Evolutionary conservation across 1,284 basidiomycete species (phyloP), one percentile per base, ranked within the genome.

Genomic region (Leccinum glutinopallens): DNA sequence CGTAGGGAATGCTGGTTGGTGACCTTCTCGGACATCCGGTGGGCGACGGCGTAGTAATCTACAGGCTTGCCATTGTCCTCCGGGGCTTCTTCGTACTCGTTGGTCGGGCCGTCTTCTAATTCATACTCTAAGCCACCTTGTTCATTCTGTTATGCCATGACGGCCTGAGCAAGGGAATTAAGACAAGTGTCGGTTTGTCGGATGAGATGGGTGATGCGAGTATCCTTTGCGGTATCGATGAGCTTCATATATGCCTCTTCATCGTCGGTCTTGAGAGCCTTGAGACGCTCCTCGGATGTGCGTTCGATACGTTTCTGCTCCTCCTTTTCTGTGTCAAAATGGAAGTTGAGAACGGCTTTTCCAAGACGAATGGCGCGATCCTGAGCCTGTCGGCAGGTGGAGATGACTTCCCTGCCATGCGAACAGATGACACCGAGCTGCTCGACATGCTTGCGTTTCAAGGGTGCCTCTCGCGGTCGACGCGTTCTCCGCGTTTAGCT

Each of bases 191-290:
- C 97, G 15, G 97, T 99, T 81, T 99, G 97, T 60, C 92, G 85
- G 65, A 99, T 81, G 33, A 99, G 83, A 79, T 99, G 97, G 0
- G 96, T 97, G 79, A 99, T 99, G 81, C 97, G 93, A 15, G 97
- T 98, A 74, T 99, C 97, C 79, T 99, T 99, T 67, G 97, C 97
- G 46, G 97, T 98, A 79, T 99, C 97, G 73, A 99, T 96, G 72
- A 99, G 91, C 77, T 96, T 97, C 86, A 99, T 92, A 78, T 99
- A 99, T 19, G 95, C 97, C 78, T 98, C 97, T 82, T 99, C 97
- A 82, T 99, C 97, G 76, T 99, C 96, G 53, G 93, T 93, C 81
- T 97, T 96, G 69, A 99, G 88, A 22, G 97, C 25, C 25, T 29
- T 29, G 25, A 29, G 25, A 29, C 25, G 25, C 25, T 29, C 25